Evolutionary conservation across 2,329 filamentous ascomycete species (phyloP), one percentile per base, ranked within the genome.

Genomic region (Mycocentrospora acerina): DNA sequence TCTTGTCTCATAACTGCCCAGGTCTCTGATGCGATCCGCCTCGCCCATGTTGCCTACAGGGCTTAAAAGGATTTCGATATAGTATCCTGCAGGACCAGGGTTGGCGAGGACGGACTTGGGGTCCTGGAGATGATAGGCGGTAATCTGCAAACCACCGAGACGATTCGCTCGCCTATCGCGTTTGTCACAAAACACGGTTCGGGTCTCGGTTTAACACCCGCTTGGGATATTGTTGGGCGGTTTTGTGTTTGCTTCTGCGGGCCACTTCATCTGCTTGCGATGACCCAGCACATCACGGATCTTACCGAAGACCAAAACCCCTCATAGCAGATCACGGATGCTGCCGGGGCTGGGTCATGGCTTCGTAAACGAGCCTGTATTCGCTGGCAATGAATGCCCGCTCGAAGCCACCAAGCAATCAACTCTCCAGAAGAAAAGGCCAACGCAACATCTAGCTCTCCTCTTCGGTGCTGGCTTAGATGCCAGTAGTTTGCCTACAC

Each of bases 31-130:
- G 17, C 42, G 37, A 33, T 30, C 34, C 34, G 33, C 33, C 37
- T 29, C 17, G 22, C 29, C 24, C 33, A 22, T 22, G 19, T 22
- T 9, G 40, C 38, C 45, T 35, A 30, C 19, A 24, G 25, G 19
- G 19, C 5, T 22, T 9, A 27, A 33, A 24, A 28, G 24, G 28
- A 26, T 29, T 28, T 35, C 32, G 24, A 32, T 31, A n/a, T 37
- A 31, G 27, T 31, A 31, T 40, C 35, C 30, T 32, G 36, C 35
- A 33, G 29, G 44, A 52, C 53, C 39, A 32, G 53, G 51, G 47
- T 55, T 52, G 46, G 51, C 51, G 53, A 56, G 19, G 19, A 37
- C 36, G 37, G 45, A 47, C 43, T 51, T 48, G 50, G 51, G 55
- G 45, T 29, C 39, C 37, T 24, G 24, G 37, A 43, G 32, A 39